A percentile compares a stretch with the other conserved stretches of the same genome.
Conservation (phyloP, 83 land plant species). For the Picea abies region DNA sequence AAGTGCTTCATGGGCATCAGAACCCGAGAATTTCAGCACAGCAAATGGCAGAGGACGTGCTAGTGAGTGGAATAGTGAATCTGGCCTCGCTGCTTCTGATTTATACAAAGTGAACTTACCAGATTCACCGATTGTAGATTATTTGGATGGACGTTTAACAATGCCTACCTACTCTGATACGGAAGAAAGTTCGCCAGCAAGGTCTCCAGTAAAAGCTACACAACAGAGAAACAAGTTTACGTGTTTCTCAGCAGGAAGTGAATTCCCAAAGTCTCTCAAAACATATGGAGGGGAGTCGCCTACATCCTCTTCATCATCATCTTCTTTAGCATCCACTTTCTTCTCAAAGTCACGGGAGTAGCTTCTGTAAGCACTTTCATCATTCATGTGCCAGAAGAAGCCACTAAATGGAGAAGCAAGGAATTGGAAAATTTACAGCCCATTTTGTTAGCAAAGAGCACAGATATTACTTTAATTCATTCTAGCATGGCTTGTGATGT, state of each 20-base stretch:
- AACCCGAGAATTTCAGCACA: constrained; percentile 9
- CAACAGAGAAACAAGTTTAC: not conserved
- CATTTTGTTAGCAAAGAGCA: not conserved
- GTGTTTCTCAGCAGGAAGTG: constrained; percentile 2
- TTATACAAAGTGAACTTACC: not conserved
- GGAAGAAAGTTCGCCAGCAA: constrained; percentile 18
- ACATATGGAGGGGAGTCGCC: constrained; percentile 10
- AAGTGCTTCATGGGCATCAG: constrained; percentile 14
- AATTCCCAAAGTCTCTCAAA: not conserved
- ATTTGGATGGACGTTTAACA: constrained; percentile 18
- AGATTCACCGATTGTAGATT: constrained; percentile 1
- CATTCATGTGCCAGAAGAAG: not conserved
- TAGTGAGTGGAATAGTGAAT: not conserved
- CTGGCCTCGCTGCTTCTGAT: constrained; percentile 9
- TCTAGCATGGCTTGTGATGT: not conserved
- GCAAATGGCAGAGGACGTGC: constrained; percentile 1
- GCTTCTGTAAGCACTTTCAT: not conserved
- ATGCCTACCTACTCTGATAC: constrained; percentile 7
- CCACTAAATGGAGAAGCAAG: not conserved
- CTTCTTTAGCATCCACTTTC: constrained; percentile 12
- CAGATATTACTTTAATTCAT: not conserved
- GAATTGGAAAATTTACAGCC: not conserved
- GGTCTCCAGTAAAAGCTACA: constrained; percentile 7
- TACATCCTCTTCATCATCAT: constrained; percentile 12
- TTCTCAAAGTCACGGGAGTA: constrained; percentile 11